A percentile compares a stretch with the other conserved stretches of the same genome.
Conservation (phyloP, 768 basidiomycete genomes). For the Boletus pseudopeckii region DNA sequence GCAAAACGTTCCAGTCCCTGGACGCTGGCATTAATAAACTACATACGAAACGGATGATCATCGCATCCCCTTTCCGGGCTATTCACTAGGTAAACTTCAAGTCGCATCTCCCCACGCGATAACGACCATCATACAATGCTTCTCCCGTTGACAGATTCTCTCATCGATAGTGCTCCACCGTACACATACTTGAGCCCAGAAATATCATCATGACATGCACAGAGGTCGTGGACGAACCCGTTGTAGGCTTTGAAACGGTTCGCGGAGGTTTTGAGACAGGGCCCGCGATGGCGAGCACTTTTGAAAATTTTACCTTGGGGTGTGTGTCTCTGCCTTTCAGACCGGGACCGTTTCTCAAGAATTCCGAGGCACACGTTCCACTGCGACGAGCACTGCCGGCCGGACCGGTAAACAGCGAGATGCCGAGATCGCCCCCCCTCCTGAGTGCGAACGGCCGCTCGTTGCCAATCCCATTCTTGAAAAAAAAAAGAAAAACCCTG, state of each 20-base stretch:
- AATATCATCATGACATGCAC: neutral
- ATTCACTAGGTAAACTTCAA: neutral
- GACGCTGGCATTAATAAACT: neutral
- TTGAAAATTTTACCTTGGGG: too few species aligned
- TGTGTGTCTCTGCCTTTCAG: neutral
- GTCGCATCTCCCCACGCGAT: neutral
- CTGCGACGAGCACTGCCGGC: neutral
- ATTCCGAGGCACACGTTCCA: neutral
- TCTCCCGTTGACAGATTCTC: neutral
- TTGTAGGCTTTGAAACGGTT: neutral
- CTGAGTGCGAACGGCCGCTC: neutral
- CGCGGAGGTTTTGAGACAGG: neutral
- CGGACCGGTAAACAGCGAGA: neutral
- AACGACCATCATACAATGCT: constrained; percentile 1
- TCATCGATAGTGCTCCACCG: neutral
- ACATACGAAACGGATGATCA: neutral
- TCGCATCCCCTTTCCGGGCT: constrained; percentile 6
- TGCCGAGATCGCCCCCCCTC: too few species aligned
- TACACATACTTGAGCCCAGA: neutral
- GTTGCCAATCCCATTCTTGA: neutral
- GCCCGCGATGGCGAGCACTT: too few species aligned
- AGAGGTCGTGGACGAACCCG: neutral
- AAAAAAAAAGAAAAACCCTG: neutral
- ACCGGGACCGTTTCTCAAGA: neutral
- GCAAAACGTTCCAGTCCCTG: neutral